These are phyloP conservation scores for Coemansia sp. DNA, from an alignment of 192 early-diverging fungal genomes.

Conservation along the genomic window DNA sequence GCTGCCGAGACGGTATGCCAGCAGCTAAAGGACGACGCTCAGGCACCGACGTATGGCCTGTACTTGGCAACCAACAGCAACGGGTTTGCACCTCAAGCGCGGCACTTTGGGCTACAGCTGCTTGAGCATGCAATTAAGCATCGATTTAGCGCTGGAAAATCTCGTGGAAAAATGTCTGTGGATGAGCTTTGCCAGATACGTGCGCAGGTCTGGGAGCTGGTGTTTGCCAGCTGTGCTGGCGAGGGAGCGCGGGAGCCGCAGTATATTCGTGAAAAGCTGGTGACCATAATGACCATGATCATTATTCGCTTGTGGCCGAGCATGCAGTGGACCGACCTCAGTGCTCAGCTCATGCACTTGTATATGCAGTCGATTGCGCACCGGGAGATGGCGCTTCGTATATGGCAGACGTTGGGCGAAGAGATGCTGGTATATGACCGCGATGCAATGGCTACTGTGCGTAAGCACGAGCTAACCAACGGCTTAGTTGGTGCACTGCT, in stretches of 20 bases:
- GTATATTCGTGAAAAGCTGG: constrained; percentile 44
- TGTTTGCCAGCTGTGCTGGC: not conserved
- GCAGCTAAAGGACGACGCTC: constrained; percentile 21
- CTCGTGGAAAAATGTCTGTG: not conserved
- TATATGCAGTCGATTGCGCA: constrained; percentile 9
- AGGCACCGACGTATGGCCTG: constrained; percentile 17
- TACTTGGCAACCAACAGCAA: constrained; percentile 12
- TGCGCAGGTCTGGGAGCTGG: constrained; percentile 17
- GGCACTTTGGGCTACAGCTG: constrained; percentile 47
- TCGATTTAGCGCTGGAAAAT: constrained; percentile 2
- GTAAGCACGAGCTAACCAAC: constrained; percentile 39
- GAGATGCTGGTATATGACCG: constrained; percentile 47
- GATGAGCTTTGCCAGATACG: constrained; percentile 16
- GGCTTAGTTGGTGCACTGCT: constrained; percentile 41
- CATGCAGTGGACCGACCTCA: constrained; percentile 28
- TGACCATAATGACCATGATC: constrained; percentile 31
- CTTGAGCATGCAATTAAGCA: constrained; percentile 30
- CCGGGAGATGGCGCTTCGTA: constrained; percentile 28
- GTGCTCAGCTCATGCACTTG: constrained; percentile 30
- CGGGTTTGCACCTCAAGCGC: constrained; percentile 14
- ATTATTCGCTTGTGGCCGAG: constrained; percentile 39
- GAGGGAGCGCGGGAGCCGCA: constrained; percentile 7
- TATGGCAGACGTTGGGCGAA: constrained; percentile 48
- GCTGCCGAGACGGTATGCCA: constrained; percentile 40
- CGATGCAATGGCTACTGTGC: constrained; percentile 32